A percentile compares a stretch with the other conserved stretches of the same genome.
Conservation (phyloP, 2,329 filamentous ascomycete species). For the Tolypocladium ophioglossoides region DNA sequence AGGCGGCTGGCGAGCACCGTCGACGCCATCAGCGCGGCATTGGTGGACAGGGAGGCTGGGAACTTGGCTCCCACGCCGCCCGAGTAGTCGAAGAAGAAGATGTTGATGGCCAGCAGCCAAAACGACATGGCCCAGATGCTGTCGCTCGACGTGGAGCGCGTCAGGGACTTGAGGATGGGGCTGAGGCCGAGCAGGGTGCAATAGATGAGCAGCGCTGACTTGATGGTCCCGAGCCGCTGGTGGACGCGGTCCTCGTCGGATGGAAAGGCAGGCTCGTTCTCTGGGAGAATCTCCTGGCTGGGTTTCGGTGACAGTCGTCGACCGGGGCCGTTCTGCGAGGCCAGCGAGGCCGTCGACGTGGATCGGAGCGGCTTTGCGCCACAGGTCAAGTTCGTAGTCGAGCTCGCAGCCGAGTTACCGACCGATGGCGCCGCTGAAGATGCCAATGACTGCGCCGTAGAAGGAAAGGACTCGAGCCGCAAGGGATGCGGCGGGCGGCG, state of each 20-base stretch:
- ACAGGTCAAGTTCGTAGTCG: slow-evolving; percentile 33
- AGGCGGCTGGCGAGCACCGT: slow-evolving; percentile 87
- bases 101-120: slow-evolving; percentile 87
- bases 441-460: slow-evolving; percentile 12
- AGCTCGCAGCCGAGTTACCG: slow-evolving; percentile 31
- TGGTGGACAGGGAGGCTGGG: slow-evolving; percentile 73
- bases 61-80: slow-evolving; percentile 54
- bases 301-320: slow-evolving; percentile 9
- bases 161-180: slow-evolving; percentile 94
- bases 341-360: slow-evolving; percentile 31
- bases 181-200: slow-evolving; percentile 84
- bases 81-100: slow-evolving; percentile 96
- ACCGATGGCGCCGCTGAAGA: slow-evolving; percentile 12
- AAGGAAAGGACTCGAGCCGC: slow-evolving; percentile 15
- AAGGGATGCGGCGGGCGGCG: slow-evolving; percentile 21
- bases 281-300: slow-evolving; percentile 19
- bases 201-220: slow-evolving; percentile 88
- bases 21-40: slow-evolving; percentile 91
- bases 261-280: slow-evolving; percentile 13
- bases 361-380: slow-evolving; percentile 40
- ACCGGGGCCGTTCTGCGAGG: slow-evolving; percentile 3
- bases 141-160: slow-evolving; percentile 80
- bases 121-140: slow-evolving; percentile 96
- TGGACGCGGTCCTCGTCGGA: slow-evolving; percentile 30
- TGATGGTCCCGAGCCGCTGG: slow-evolving; percentile 65